Conservation (phyloP, 441 rosid genomes). For the Oxalis stricta region DNA sequence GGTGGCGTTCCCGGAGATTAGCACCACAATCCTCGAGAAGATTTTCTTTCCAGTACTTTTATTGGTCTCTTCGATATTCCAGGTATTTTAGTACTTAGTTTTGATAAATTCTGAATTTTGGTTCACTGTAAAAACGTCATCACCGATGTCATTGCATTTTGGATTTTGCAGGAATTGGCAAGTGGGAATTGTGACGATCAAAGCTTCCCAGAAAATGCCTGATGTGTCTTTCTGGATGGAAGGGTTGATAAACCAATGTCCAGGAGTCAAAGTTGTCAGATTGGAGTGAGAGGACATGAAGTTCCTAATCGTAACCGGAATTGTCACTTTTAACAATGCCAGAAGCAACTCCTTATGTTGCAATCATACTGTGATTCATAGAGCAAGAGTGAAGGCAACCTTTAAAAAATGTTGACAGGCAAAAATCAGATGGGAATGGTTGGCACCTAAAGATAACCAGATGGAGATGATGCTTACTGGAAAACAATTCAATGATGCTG, state of each 20-base stretch:
- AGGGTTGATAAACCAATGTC: slow-evolving; percentile 46
- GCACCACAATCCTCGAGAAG: too few relatives aligned
- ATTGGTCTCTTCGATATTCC: too few relatives aligned
- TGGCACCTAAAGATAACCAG: slow-evolving; percentile 11
- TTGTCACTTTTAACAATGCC: slow-evolving; percentile 75
- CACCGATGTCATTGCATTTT: too few relatives aligned
- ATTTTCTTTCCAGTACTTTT: too few relatives aligned
- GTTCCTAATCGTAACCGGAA: slow-evolving; percentile 58
- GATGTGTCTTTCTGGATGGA: slow-evolving; percentile 65
- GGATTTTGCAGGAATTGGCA: slow-evolving; percentile 52
- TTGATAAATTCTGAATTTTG: too few relatives aligned
- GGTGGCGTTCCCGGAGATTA: too few relatives aligned
- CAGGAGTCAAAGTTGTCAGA: slow-evolving; percentile 71
- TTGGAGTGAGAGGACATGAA: slow-evolving; percentile 75
- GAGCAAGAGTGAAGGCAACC: slow-evolving; percentile 35
- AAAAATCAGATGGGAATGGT: too few relatives aligned
- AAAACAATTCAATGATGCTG: too few relatives aligned
- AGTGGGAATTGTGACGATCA: slow-evolving; percentile 28
- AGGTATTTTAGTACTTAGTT: too few relatives aligned
- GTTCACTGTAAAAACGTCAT: too few relatives aligned
- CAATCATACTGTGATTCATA: slow-evolving; percentile 67
- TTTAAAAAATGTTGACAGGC: too few relatives aligned
- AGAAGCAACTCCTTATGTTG: slow-evolving; percentile 80
- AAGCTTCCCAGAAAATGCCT: slow-evolving; percentile 37
- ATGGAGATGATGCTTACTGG: slow-evolving; percentile 12